phyloP scores from a whole-genome alignment of 2,329 filamentous ascomycete species.

The Sclerotinia glacialis region DNA sequence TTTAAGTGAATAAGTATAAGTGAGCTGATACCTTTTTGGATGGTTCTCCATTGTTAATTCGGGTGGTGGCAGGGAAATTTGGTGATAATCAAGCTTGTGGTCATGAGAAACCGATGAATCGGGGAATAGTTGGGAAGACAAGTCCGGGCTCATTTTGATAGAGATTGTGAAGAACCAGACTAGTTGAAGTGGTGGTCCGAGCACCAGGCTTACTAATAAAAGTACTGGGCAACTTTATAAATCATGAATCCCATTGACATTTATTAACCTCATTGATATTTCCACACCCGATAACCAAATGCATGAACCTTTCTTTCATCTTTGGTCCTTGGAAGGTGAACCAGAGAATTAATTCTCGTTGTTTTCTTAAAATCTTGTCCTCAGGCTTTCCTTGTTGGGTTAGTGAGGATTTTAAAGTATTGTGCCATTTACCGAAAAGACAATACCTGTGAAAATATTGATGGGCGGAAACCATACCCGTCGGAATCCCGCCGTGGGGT shows the following conservation, averaged over 20 bases:
- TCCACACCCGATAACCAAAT: neutral
- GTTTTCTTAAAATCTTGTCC: neutral
- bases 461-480: neutral
- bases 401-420: neutral
- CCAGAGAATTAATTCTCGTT: neutral
- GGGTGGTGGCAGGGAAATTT: neutral
- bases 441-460: neutral
- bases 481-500: neutral
- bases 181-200: constrained; percentile 12
- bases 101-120: too few relatives aligned
- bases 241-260: neutral
- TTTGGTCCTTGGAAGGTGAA: neutral
- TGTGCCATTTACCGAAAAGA: neutral
- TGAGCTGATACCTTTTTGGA: constrained; percentile 14
- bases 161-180: constrained; percentile 5
- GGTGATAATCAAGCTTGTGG: neutral
- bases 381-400: neutral
- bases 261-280: neutral
- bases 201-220: neutral
- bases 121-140: constrained; percentile 11
- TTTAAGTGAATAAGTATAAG: neutral
- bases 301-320: neutral
- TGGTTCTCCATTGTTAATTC: constrained; percentile 13
- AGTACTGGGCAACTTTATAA: neutral
- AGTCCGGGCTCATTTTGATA: constrained; percentile 6